Evolutionary conservation across 2,329 filamentous ascomycete genomes (phyloP), one percentile per base, ranked within the genome.

Genomic region (Cladophialophora exuberans): DNA sequence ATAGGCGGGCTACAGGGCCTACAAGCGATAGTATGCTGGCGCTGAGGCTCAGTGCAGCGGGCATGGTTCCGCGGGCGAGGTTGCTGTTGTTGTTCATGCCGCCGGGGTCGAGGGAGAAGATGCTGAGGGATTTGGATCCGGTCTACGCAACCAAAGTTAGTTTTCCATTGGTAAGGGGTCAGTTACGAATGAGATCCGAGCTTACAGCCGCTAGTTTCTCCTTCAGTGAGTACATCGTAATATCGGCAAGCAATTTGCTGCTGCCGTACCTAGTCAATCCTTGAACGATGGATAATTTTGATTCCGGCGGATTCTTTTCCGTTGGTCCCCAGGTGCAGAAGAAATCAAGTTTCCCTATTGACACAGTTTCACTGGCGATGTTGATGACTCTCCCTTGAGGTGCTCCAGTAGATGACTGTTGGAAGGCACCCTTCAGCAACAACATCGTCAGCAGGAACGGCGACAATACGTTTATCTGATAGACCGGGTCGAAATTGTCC

Each of bases 241-340:
- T 2, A n/a, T 48, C 45, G 22, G 15, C 45, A 17, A 48, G n/a
- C 45, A 48, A 38, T 17, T 48, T 48, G 17, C 45, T 48, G 45
- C 45, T 48, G 45, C 45, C 45, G 11, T 48, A 48, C 26, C 45
- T 48, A 10, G 45, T 48, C 30, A 48, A 35, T n/a, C 45, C 45
- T 26, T 48, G 20, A 28, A 38, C 26, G 31, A 48, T 23, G 7
- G 45, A 10, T 20, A 48, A 38, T 18, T 20, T 15, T 13, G 45
- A 48, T n/a, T 31, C 45, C 6, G 38, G 3, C 1, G 45, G 45
- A 18, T 23, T 38, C 45, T 48, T 20, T 28, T 48, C 45, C 18
- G 45, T 48, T n/a, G 45, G 45, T 17, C 31, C 45, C 45, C 45
- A 48, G 31, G 45, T 23, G 31, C 38, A 28, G 22, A 48, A 48